Evolutionary conservation across 352 stramenopile species (phyloP), one percentile per base, ranked within the genome.

Genomic region (Phytophthora chlamydospora): DNA sequence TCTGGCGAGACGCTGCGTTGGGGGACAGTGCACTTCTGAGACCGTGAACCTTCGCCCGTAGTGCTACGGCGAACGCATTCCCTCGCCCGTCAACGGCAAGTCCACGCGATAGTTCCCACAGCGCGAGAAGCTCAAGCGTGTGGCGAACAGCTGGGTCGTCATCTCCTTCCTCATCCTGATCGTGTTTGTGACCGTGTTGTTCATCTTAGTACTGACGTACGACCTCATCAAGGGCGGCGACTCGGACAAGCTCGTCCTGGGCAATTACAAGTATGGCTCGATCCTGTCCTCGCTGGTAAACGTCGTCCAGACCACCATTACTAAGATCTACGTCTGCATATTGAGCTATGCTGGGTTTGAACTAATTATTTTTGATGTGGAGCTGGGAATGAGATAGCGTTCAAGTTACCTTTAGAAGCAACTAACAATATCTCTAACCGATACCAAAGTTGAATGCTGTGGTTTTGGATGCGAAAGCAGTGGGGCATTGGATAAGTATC

Each of bases 241-340:
- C 48, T 75, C 80, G 9, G 56, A 81, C 8, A 77, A 77, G 32
- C 75, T 94, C 17, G 75, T 83, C 1, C 54, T 92, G 33, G 63
- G 87, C 44, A 62, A 88, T 47, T 79, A 89, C 36, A 76, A 90
- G 48, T 73, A 90, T 19, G 85, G 83, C 8, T 82, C 82, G 7
- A 88, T 90, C 58, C 63, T 94, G 43, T 85, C 83, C 5, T 81
- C 85, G 9, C 62, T 87, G 1, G 75, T 78, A 43, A 94, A 94
- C 51, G 79, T 91, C 45, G 75, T 78, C 46, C 83, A 94, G 71
- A 94, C 92, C 56, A 88, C 83, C 19, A 81, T 95, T 64, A 95
- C 96, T 62, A 89, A 92, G 58, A 85, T 97, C 47, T 98, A 98
- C 74, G 79, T 91, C 53, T 80, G 81, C 39, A 71, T 98, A 32